Percentiles rank a stretch among this genome's conserved stretches.
These are phyloP conservation scores for Talaromyces wortmannii DNA, from an alignment of 495 filamentous ascomycete genomes.

Conservation along the genomic window DNA sequence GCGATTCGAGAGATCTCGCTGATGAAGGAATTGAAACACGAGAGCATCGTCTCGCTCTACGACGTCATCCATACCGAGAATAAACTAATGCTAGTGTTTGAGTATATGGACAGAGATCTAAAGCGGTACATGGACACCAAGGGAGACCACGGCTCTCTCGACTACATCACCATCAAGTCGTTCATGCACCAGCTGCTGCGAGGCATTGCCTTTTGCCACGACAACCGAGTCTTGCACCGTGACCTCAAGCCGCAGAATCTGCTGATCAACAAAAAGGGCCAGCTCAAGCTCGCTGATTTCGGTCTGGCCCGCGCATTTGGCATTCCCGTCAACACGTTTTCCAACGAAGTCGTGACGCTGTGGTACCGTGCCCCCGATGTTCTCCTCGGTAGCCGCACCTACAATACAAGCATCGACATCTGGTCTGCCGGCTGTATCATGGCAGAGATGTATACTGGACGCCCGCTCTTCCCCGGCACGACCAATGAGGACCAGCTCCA, in stretches of 20 bases:
- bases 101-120: slow-evolving; percentile 97
- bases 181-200: slow-evolving; percentile 96
- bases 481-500: slow-evolving; percentile 94
- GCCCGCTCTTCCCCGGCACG: slow-evolving; percentile 88
- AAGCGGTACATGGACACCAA: slow-evolving; percentile 98
- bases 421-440: slow-evolving; percentile 98
- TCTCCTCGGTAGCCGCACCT: slow-evolving; percentile 81
- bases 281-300: slow-evolving; percentile 92
- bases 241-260: slow-evolving; percentile 95
- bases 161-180: slow-evolving; percentile 83
- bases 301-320: slow-evolving; percentile 89
- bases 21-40: slow-evolving; percentile 98
- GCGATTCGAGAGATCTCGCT: slow-evolving; percentile 97
- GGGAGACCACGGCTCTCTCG: slow-evolving; percentile 74
- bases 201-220: slow-evolving; percentile 94
- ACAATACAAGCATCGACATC: slow-evolving; percentile 97
- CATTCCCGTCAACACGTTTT: slow-evolving; percentile 97
- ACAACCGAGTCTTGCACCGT: slow-evolving; percentile 92
- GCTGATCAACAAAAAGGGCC: slow-evolving; percentile 85
- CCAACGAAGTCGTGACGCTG: slow-evolving; percentile 93
- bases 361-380: slow-evolving; percentile 97
- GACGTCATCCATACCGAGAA: slow-evolving; percentile 99
- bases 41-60: slow-evolving; percentile 94
- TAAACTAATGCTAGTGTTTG: slow-evolving; percentile 98
- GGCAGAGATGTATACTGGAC: slow-evolving; percentile 95